A percentile compares a stretch with the other conserved stretches of the same genome.
These are phyloP conservation scores for Medicago lupulina DNA, from an alignment of 306 rosid species.

Conservation along the genomic window DNA sequence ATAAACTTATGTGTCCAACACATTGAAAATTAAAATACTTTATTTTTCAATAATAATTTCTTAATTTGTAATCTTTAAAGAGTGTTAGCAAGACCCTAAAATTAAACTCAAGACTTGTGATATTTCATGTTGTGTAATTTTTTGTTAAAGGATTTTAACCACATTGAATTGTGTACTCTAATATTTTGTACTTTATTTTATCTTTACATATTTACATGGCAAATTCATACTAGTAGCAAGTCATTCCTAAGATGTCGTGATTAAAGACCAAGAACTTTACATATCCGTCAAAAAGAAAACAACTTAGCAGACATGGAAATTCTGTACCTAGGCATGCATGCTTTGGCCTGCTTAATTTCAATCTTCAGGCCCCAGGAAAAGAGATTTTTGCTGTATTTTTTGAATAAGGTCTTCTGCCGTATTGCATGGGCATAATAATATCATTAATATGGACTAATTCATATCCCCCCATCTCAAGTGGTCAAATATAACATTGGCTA, in stretches of 20 bases:
- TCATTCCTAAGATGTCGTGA: no score
- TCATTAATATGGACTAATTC: conserved; percentile 27
- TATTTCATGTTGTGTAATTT: no score
- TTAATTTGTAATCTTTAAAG: no score
- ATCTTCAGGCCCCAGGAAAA: background rate
- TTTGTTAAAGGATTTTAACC: no score
- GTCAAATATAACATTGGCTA: conserved; percentile 21
- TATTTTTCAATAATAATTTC: no score
- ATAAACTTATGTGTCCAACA: no score
- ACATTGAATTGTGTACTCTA: no score
- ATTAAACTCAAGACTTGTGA: background rate
- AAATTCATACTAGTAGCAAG: no score
- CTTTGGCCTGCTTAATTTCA: background rate
- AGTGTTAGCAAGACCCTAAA: background rate
- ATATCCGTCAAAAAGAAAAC: background rate
- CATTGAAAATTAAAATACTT: no score
- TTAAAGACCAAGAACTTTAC: background rate
- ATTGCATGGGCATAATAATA: conserved; percentile 3
- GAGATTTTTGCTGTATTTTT: background rate
- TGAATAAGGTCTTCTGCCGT: background rate
- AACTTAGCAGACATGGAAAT: conserved; percentile 11
- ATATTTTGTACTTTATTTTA: no score
- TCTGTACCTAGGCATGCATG: background rate
- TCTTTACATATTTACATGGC: no score
- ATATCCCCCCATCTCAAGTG: conserved; percentile 5